Evolutionary conservation across 441 rosid species (phyloP).

Genomic region (Melastoma candidum): DNA sequence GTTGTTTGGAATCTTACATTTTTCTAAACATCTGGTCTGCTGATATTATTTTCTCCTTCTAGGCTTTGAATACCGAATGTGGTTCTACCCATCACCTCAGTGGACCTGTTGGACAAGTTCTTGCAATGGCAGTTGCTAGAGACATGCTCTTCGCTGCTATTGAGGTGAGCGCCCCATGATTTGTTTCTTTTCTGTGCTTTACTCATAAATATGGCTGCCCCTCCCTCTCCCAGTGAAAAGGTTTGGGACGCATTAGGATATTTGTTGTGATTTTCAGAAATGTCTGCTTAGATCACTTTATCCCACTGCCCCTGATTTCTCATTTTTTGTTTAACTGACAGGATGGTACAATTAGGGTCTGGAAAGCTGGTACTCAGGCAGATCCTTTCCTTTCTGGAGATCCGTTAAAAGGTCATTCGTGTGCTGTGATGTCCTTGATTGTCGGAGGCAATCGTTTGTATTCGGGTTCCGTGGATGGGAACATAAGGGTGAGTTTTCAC

Average conservation of each 20-base stretch:
- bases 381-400: slow-evolving; percentile 10
- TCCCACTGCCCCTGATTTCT: too few species aligned
- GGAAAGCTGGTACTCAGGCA: slow-evolving; percentile 5
- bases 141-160: slow-evolving; percentile 39
- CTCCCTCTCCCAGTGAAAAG: too few species aligned
- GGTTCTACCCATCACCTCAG: slow-evolving; percentile 20
- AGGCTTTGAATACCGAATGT: slow-evolving; percentile 33
- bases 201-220: too few species aligned
- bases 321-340: background rate
- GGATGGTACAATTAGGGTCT: slow-evolving; percentile 10
- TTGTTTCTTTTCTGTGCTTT: too few species aligned
- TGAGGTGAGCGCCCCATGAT: slow-evolving; percentile 19
- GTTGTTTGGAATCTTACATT: too few species aligned
- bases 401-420: background rate
- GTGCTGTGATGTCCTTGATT: slow-evolving; percentile 4
- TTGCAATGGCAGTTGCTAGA: slow-evolving; percentile 22
- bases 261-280: too few species aligned
- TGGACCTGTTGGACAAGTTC: slow-evolving; percentile 30
- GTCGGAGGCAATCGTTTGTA: slow-evolving; percentile 4
- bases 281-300: too few species aligned
- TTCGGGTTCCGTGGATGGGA: slow-evolving; percentile 5
- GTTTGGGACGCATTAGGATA: too few species aligned
- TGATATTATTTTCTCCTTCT: slow-evolving; percentile 12
- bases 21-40: background rate
- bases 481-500: slow-evolving; percentile 4